These are phyloP conservation scores for Trypanosoma melophagium DNA, from an alignment of 208 protist genomes.

Conservation along the genomic window DNA sequence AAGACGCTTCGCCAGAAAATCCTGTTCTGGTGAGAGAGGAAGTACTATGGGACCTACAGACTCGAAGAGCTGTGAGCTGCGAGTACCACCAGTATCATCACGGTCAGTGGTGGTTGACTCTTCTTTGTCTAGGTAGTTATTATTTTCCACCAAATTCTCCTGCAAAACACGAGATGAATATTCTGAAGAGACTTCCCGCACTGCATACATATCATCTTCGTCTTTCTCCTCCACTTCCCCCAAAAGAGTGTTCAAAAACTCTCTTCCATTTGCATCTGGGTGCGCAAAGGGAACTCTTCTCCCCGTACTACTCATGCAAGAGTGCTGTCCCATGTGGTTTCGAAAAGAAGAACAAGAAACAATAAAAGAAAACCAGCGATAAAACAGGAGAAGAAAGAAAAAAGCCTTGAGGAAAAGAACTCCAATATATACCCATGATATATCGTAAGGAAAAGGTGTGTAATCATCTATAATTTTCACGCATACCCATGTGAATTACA, in stretches of 20 bases:
- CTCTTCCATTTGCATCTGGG: background rate
- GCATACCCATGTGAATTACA: too few species aligned
- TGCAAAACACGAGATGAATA: background rate
- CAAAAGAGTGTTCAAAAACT: background rate
- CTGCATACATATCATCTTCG: background rate
- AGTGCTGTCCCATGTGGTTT: background rate
- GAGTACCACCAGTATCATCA: conserved; percentile 20
- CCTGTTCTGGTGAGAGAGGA: conserved; percentile 43
- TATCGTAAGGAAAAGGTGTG: too few species aligned
- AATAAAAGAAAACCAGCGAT: conserved; percentile 11
- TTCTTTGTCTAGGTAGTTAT: background rate
- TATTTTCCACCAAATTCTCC: background rate
- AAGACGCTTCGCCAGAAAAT: conserved; percentile 34
- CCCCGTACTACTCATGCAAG: background rate
- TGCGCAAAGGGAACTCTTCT: background rate
- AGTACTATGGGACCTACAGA: conserved; percentile 30
- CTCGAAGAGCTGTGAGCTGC: conserved; percentile 62
- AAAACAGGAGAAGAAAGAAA: conserved; percentile 8
- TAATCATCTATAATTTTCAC: too few species aligned
- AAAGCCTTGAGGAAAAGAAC: too few species aligned
- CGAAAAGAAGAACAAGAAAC: conserved; percentile 3
- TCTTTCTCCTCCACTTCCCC: background rate
- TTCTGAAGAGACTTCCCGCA: background rate
- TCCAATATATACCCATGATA: too few species aligned
- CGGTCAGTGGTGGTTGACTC: background rate